phyloP scores from a whole-genome alignment of 1,284 basidiomycete species.

The Ceratobasidium papillatum region DNA sequence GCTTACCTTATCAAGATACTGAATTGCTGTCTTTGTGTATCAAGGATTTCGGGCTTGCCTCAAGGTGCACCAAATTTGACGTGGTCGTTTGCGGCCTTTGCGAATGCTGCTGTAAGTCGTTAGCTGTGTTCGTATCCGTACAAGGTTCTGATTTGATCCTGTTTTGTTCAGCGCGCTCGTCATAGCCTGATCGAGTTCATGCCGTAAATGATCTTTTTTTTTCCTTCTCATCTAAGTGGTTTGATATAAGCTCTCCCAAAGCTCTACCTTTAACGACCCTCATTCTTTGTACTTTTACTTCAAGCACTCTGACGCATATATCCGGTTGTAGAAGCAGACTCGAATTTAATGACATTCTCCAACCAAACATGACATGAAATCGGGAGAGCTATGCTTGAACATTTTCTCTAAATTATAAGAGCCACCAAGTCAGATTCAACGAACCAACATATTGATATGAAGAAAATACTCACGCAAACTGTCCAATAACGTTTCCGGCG shows the following conservation, averaged over 20 bases:
- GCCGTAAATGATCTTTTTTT: background rate
- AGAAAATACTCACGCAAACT: constrained; percentile 44
- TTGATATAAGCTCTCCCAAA: background rate
- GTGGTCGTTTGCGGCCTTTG: constrained; percentile 54
- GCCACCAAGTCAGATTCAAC: background rate
- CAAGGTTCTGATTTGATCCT: background rate
- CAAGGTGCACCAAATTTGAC: constrained; percentile 54
- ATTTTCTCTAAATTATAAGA: background rate
- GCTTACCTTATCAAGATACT: background rate
- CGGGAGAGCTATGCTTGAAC: constrained; percentile 4
- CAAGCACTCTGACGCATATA: background rate
- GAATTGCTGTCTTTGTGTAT: background rate
- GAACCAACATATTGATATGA: background rate
- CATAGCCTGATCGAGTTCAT: constrained; percentile 12
- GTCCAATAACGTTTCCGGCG: constrained; percentile 45
- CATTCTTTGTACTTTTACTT: background rate
- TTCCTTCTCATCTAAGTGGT: background rate
- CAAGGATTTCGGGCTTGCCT: constrained; percentile 47
- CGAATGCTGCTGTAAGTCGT: constrained; percentile 46
- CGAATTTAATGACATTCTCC: background rate
- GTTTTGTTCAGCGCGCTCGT: constrained; percentile 21
- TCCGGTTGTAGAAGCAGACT: background rate
- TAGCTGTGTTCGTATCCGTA: background rate
- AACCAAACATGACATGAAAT: background rate
- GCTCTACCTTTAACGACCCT: background rate